Conservation (phyloP, 306 rosid genomes). For the Crotalaria pallida region DNA sequence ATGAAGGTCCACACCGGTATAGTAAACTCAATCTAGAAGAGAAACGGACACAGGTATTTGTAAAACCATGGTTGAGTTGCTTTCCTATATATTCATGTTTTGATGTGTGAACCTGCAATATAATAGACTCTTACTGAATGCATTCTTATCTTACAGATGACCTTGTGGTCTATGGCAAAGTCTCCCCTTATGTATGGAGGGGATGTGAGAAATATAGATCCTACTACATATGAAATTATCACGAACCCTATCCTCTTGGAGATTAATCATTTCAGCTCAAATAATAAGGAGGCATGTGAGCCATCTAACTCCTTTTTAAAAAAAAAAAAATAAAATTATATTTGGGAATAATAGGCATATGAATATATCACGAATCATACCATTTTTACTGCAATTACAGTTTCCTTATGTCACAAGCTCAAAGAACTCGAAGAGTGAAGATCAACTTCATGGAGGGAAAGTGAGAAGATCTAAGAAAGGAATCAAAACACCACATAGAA, state of each 20-base stretch:
- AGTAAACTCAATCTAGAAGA: constrained; percentile 48
- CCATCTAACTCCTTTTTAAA: background rate
- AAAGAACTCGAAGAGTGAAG: constrained; percentile 7
- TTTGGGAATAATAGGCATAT: background rate
- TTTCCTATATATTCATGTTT: background rate
- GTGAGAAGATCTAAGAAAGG: constrained; percentile 23
- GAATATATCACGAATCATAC: background rate
- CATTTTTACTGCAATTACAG: constrained; percentile 42
- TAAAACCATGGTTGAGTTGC: background rate
- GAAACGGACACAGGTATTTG: constrained; percentile 76
- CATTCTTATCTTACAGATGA: constrained; percentile 50
- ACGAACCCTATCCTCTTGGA: constrained; percentile 71
- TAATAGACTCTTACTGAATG: background rate
- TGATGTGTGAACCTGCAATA: background rate
- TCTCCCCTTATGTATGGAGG: constrained; percentile 99
- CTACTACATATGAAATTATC: constrained; percentile 42
- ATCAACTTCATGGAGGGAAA: constrained; percentile 23
- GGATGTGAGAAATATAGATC: constrained; percentile 68
- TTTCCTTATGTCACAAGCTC: constrained; percentile 45
- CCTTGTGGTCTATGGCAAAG: constrained; percentile 86
- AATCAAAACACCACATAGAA: constrained; percentile 27
- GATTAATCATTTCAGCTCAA: constrained; percentile 66
- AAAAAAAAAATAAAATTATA: no score
- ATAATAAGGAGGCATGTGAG: constrained; percentile 74
- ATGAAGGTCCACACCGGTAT: constrained; percentile 77